Percentiles rank a stretch among this genome's conserved stretches.
phyloP scores from a whole-genome alignment of 169 alveolate genomes.

The Plasmodium knowlesi region DNA sequence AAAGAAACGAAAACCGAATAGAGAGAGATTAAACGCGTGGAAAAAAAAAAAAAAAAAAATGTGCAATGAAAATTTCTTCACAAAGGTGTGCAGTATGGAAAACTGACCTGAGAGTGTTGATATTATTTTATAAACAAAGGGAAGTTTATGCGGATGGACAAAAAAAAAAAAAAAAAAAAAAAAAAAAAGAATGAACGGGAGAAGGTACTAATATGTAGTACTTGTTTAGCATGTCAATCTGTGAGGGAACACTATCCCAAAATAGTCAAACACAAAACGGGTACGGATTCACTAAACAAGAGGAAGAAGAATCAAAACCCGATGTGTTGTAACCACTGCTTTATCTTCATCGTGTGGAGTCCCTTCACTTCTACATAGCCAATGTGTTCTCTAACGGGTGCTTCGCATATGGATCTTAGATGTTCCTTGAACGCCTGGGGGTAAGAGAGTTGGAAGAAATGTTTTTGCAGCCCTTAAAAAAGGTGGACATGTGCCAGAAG shows the following conservation, averaged over 20 bases:
- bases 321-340: conserved; percentile 84
- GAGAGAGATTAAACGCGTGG: neutral
- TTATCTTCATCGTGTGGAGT: conserved; percentile 82
- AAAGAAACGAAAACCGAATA: neutral
- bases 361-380: conserved; percentile 87
- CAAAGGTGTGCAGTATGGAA: neutral
- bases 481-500: neutral
- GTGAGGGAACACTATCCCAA: neutral
- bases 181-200: neutral
- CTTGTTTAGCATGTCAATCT: neutral
- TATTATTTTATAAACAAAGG: neutral
- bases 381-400: conserved; percentile 84
- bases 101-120: neutral
- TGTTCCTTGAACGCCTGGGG: conserved; percentile 84
- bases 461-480: no score
- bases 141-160: neutral
- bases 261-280: neutral
- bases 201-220: neutral
- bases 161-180: no score
- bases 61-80: neutral
- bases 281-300: neutral
- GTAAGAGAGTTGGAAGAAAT: neutral
- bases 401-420: conserved; percentile 82
- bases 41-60: neutral
- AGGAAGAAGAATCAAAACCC: conserved; percentile 67